Evolutionary conservation across 768 basidiomycete species (phyloP), one percentile per base, ranked within the genome.

Genomic region (Agaricus subrufescens): DNA sequence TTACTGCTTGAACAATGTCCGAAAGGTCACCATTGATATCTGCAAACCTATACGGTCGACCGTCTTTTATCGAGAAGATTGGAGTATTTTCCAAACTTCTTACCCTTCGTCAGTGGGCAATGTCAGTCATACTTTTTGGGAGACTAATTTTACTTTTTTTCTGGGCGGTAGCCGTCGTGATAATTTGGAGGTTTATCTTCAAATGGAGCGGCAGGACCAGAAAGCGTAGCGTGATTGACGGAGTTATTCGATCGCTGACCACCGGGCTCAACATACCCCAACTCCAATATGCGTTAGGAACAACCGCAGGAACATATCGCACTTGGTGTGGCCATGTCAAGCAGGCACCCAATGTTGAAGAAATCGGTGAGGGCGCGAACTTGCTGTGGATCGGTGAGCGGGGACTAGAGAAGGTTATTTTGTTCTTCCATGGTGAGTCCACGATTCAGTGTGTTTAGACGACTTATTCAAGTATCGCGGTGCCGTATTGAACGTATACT

Each of bases 381-480:
- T 31, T 62, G 9, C 53, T 62, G 25, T 65, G 61, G 60, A 48
- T 58, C 19, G 57, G 61, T 5, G 58, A 61, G 31, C 53, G 60
- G 31, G 47, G 51, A 31, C 50, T 58, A 37, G 59, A 63, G 23
- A 58, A 61, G n/a, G 60, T 63, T 30, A 31, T 63, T 7, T 34
- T 63, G 12, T 63, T 60, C 48, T 38, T 61, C 2, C 62, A 61
- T 52, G 62, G 62, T 63, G 42, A 43, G 62, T 48, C 12, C 6
- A 19, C 19, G 19, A 19, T 19, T 19, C 19, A 19, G 19, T 19
- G 19, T 19, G 19, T 7, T 29, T 31, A 26, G 5, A 25, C 19
- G 26, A 14, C 11, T 37, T 46, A 7, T 37, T 25, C 31, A 40
- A 29, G 4, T 29, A 31, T 47, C 48, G 11, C 7, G 34, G 15